Percentiles rank a stretch among this genome's conserved stretches.
phyloP scores from a whole-genome alignment of 495 filamentous ascomycete genomes.

The Hyaloscypha variabilis region DNA sequence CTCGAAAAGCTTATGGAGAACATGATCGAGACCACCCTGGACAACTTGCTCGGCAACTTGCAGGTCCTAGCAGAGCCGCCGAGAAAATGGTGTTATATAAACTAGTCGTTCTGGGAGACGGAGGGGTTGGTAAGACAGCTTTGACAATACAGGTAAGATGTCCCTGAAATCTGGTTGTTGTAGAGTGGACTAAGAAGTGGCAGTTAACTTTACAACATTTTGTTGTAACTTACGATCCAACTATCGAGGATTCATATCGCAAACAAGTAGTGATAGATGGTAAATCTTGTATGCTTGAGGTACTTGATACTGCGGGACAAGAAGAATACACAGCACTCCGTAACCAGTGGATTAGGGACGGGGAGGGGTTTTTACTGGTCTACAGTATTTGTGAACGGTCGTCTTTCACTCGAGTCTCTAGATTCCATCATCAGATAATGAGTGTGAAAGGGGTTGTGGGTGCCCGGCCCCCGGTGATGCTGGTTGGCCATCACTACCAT shows the following conservation, averaged over 20 bases:
- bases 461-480: constrained; percentile 86
- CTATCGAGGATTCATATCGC: constrained; percentile 38
- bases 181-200: constrained; percentile 52
- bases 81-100: constrained; percentile 77
- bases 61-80: no score
- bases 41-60: no score
- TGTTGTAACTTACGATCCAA: constrained; percentile 65
- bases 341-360: constrained; percentile 79
- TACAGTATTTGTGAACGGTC: constrained; percentile 78
- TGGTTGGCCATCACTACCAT: constrained; percentile 97
- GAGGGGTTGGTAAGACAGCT: constrained; percentile 76
- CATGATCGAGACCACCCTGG: no score
- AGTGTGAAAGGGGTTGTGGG: constrained; percentile 76
- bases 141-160: constrained; percentile 76
- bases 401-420: constrained; percentile 87
- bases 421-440: constrained; percentile 92
- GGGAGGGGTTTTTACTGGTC: constrained; percentile 78
- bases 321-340: constrained; percentile 78
- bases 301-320: constrained; percentile 64
- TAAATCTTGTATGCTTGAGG: not conserved
- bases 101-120: constrained; percentile 79
- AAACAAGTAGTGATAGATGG: constrained; percentile 8
- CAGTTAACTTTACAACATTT: constrained; percentile 63
- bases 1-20: no score
- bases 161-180: constrained; percentile 46